Evolutionary conservation across 495 filamentous ascomycete genomes (phyloP), one percentile per base, ranked within the genome.

Genomic region (Delitschia confertaspora): DNA sequence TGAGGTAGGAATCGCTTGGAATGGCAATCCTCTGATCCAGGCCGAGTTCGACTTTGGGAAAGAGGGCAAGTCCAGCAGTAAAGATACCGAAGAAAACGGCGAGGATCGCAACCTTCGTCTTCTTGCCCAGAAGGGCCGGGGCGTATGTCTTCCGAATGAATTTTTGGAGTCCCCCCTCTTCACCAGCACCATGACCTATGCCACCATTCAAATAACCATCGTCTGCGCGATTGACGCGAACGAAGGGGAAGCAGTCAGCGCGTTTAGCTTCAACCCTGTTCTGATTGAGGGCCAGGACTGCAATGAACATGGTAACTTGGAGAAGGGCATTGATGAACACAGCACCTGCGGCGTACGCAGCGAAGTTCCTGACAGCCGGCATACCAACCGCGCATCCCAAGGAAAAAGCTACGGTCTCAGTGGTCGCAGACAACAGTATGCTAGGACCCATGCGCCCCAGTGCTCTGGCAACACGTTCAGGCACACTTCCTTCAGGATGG

Each of bases 321-420:
- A 98, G 65, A 22, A 96, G 56, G 4, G 93, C 91, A 56, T 98
- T 98, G 70, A 98, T 88, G 53, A 95, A 82, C 8, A 98, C 93
- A 4, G 91, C 91, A 24, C 91, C 91, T 11, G 91, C 88, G 0
- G 91, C 91, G 62, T 98, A 98, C 22, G 88, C 78, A 8, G 91
- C 91, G 62, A 98, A 98, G 58, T 98, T 98, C 40, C 85, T 75
- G 25, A 98, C 91, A 0, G 91, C 91, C 9, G 91, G 91, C 91
- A 98, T 98, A 31, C 86, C 86, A 13, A 95, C 91, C 43, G 88
- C 85, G 17, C 83, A 80, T n/a, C 91, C 91, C 19, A 98, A 65
- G 1, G 84, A 78, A 57, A 98, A 98, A 10, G 88, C 88, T 42
- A 88, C 74, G 0, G 93, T 98, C 62, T 98, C 91, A 0, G 88